phyloP scores from a whole-genome alignment of 805 yeast genomes.

The Spathaspora girioi region DNA sequence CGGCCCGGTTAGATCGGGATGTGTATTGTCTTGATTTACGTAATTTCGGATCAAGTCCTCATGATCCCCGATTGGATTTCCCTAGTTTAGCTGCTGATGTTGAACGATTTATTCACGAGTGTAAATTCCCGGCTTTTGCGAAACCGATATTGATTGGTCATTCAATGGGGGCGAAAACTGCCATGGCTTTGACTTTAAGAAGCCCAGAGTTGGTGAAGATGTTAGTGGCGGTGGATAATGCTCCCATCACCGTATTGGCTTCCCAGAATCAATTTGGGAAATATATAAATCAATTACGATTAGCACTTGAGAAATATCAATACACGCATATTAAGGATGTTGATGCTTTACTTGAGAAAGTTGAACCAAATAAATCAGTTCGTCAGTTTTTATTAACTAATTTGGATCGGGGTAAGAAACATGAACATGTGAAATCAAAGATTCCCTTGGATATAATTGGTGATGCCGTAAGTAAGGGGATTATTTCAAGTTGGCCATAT shows the following conservation, averaged over 20 bases:
- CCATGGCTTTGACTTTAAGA: constrained; percentile 78
- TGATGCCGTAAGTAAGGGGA: constrained; percentile 58
- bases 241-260: constrained; percentile 65
- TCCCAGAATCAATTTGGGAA: constrained; percentile 56
- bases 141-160: constrained; percentile 72
- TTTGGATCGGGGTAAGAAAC: constrained; percentile 42
- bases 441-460: constrained; percentile 74
- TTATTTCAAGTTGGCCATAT: constrained; percentile 76
- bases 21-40: constrained; percentile 75
- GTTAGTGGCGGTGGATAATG: constrained; percentile 81
- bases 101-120: constrained; percentile 55
- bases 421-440: constrained; percentile 44
- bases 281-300: constrained; percentile 61
- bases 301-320: constrained; percentile 47
- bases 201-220: constrained; percentile 58
- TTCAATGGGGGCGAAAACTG: constrained; percentile 93
- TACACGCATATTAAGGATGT: constrained; percentile 61
- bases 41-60: constrained; percentile 94
- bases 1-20: constrained; percentile 46
- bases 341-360: constrained; percentile 54
- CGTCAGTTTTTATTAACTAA: constrained; percentile 80
- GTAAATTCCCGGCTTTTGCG: constrained; percentile 16
- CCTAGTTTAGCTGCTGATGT: constrained; percentile 83
- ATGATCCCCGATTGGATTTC: constrained; percentile 65
- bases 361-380: constrained; percentile 57